Percentiles rank a stretch among this genome's conserved stretches.
phyloP scores from a whole-genome alignment of 441 rosid genomes.

The Gossypium laxum region DNA sequence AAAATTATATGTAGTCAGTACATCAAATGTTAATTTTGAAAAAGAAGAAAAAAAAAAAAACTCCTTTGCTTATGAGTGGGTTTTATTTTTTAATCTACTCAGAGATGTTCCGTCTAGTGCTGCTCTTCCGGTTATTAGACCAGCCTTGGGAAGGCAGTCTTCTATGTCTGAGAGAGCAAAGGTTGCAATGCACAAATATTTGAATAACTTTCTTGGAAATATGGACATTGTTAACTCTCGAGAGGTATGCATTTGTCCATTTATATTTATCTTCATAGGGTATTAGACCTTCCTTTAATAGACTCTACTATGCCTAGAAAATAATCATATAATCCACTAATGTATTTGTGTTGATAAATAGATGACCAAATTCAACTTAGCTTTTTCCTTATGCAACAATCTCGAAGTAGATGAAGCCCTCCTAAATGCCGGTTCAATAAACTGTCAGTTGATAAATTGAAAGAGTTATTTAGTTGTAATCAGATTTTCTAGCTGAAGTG shows the following conservation, averaged over 20 bases:
- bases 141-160: constrained; percentile 81
- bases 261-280: background rate
- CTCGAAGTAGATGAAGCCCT: background rate
- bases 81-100: constrained; percentile 27
- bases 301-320: background rate
- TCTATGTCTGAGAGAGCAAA: constrained; percentile 85
- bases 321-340: background rate
- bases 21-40: no score
- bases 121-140: constrained; percentile 86
- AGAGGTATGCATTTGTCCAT: constrained; percentile 48
- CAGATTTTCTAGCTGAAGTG: background rate
- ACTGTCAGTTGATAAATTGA: background rate
- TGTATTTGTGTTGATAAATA: background rate
- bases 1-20: no score
- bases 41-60: background rate
- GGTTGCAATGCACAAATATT: constrained; percentile 89
- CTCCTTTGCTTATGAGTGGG: constrained; percentile 25
- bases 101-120: constrained; percentile 99
- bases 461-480: background rate
- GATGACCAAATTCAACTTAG: background rate
- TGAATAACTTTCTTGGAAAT: constrained; percentile 86
- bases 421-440: background rate
- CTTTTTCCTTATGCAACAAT: background rate
- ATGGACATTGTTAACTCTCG: constrained; percentile 87
- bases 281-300: background rate